Percentiles rank a stretch among this genome's conserved stretches.
These are phyloP conservation scores for Penicillium taxi DNA, from an alignment of 495 filamentous ascomycete genomes.

Conservation along the genomic window DNA sequence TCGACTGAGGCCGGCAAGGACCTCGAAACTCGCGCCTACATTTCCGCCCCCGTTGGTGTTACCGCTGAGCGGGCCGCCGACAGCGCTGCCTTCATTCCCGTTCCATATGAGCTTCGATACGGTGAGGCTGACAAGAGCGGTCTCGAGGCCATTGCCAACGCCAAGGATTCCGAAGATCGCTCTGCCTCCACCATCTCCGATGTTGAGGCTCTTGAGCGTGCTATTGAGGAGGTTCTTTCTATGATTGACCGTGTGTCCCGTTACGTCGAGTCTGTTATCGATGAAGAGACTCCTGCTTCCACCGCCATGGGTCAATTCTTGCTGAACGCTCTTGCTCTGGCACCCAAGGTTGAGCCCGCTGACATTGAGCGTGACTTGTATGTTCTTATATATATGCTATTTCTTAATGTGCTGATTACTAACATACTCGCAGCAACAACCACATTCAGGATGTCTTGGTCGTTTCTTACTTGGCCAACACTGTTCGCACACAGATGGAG, in stretches of 20 bases:
- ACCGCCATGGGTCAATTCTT: slow-evolving; percentile 90
- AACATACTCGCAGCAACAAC: slow-evolving; percentile 61
- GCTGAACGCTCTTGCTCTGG: slow-evolving; percentile 81
- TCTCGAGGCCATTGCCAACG: slow-evolving; percentile 74
- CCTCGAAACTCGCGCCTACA: slow-evolving; percentile 82
- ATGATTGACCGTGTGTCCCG: slow-evolving; percentile 83
- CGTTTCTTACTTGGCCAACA: slow-evolving; percentile 95
- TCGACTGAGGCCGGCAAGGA: slow-evolving; percentile 77
- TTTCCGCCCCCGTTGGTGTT: slow-evolving; percentile 88
- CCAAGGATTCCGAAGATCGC: slow-evolving; percentile 70
- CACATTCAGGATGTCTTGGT: slow-evolving; percentile 98
- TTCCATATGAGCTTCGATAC: slow-evolving; percentile 86
- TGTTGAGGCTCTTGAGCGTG: slow-evolving; percentile 76
- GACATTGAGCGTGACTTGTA: slow-evolving; percentile 93
- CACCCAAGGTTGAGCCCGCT: slow-evolving; percentile 82
- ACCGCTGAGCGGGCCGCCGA: slow-evolving; percentile 90
- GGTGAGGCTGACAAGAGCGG: slow-evolving; percentile 88
- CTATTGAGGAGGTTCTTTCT: slow-evolving; percentile 73
- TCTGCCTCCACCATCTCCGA: slow-evolving; percentile 66
- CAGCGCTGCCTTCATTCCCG: slow-evolving; percentile 91
- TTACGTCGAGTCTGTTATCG: slow-evolving; percentile 80
- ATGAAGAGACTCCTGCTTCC: slow-evolving; percentile 58
- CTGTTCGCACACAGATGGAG: slow-evolving; percentile 97
- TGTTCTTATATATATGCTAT: slow-evolving; percentile 19
- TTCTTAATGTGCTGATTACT: slow-evolving; percentile 24